Evolutionary conservation across 257 asterid genomes (phyloP).

Genomic region (Petrea volubilis): DNA sequence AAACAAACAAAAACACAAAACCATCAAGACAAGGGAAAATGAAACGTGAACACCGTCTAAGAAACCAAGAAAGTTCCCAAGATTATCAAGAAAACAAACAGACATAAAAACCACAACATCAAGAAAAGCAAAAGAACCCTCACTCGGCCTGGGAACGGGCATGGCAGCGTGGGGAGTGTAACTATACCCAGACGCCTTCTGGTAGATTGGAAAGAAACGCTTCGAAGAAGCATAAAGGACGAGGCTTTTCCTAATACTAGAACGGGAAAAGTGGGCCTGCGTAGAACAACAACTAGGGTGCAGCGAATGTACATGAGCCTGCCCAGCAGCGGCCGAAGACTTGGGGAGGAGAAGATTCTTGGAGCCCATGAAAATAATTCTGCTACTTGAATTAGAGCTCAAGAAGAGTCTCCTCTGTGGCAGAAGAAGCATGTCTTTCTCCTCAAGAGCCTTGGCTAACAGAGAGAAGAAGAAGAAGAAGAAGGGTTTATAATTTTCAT

Average conservation of each 20-base stretch:
- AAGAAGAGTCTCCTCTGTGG: constrained; percentile 36
- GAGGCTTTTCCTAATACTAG: constrained; percentile 21
- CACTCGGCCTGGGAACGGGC: constrained; percentile 61
- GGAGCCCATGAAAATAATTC: constrained; percentile 41
- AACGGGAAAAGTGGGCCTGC: constrained; percentile 1
- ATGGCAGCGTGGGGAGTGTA: constrained; percentile 42
- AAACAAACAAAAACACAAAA: neutral
- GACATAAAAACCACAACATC: neutral
- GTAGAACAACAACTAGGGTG: constrained; percentile 19
- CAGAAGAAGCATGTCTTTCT: constrained; percentile 31
- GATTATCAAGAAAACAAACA: neutral
- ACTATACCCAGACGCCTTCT: constrained; percentile 37
- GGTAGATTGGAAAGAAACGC: constrained; percentile 37
- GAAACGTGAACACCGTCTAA: neutral
- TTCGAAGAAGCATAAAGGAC: constrained; percentile 34
- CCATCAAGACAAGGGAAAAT: neutral
- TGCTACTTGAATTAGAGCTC: constrained; percentile 29
- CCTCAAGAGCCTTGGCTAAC: neutral
- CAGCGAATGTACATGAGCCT: constrained; percentile 9
- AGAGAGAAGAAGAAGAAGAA: neutral
- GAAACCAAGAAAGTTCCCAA: neutral
- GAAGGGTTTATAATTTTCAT: constrained; percentile 27
- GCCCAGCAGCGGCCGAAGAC: constrained; percentile 18
- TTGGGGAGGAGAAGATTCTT: constrained; percentile 43
- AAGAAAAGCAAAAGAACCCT: constrained; percentile 4